Conservation (phyloP, 768 basidiomycete genomes). For the Leccinum pellstonianum region DNA sequence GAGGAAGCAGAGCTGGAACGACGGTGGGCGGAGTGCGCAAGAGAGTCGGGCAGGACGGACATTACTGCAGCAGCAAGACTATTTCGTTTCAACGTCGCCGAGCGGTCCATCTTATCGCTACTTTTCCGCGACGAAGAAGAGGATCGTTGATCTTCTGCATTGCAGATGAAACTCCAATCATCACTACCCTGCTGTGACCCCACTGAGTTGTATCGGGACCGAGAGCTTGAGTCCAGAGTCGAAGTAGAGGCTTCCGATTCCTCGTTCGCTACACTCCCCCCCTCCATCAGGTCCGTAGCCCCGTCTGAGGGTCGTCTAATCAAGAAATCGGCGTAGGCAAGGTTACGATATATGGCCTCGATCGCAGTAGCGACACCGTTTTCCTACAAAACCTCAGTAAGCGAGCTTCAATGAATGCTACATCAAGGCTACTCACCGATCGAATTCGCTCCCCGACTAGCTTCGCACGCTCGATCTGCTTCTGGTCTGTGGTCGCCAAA, state of each 20-base stretch:
- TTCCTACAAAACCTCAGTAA: conserved; percentile 55
- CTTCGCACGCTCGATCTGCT: conserved; percentile 85
- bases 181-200: conserved; percentile 64
- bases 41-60: conserved; percentile 58
- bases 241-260: conserved; percentile 31
- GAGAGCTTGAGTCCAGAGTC: conserved; percentile 33
- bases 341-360: conserved; percentile 92
- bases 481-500: conserved; percentile 81
- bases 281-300: conserved; percentile 23
- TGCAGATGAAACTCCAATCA: conserved; percentile 88
- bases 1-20: conserved; percentile 38
- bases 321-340: conserved; percentile 89
- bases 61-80: conserved; percentile 61
- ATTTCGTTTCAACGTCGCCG: conserved; percentile 52
- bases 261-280: conserved; percentile 26
- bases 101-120: conserved; percentile 36
- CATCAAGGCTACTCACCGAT: conserved; percentile 45
- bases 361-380: conserved; percentile 92
- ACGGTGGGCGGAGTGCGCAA: conserved; percentile 42
- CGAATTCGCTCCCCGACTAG: conserved; percentile 85
- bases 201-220: conserved; percentile 54
- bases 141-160: conserved; percentile 60
- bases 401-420: not conserved
- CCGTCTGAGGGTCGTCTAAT: conserved; percentile 55
- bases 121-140: conserved; percentile 55